Conservation (phyloP, 2,329 filamentous ascomycete species). For the Exophiala spinifera region DNA sequence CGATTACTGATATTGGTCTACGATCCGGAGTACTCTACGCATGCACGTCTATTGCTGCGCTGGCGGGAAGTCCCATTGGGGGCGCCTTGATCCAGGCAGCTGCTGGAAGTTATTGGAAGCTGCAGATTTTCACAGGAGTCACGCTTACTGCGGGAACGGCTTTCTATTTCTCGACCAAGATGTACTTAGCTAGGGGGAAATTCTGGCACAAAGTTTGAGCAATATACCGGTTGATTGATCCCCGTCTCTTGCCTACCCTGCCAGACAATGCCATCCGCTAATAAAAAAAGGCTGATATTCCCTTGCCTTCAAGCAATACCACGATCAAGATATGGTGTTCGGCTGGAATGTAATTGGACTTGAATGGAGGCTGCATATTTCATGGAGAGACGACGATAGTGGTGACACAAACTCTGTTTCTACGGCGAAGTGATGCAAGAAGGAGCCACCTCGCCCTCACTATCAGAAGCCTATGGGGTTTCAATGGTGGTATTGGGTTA, state of each 20-base stretch:
- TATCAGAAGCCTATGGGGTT: not conserved
- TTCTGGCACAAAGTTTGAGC: no score
- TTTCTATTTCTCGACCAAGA: no score
- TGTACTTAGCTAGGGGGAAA: no score
- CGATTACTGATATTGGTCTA: conserved; percentile 66
- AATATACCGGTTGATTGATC: no score
- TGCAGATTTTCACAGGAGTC: no score
- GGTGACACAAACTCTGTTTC: not conserved
- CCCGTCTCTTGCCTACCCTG: no score
- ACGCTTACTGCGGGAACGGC: no score
- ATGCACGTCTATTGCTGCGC: conserved; percentile 60
- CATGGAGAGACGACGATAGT: not conserved
- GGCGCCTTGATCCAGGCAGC: conserved; percentile 36
- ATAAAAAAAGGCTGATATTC: not conserved
- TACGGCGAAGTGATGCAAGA: not conserved
- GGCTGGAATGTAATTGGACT: conserved; percentile 1
- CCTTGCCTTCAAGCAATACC: not conserved
- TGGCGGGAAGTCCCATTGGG: conserved; percentile 66
- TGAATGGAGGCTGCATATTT: conserved; percentile 1
- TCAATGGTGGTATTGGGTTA: no score
- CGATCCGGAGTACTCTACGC: conserved; percentile 64
- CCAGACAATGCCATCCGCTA: no score
- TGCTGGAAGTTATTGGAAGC: no score
- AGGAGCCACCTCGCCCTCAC: not conserved
- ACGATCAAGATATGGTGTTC: not conserved